Evolutionary conservation across 208 protist genomes (phyloP), one percentile per base, ranked within the genome.

Genomic region (Plasmodiophora brassicae): DNA sequence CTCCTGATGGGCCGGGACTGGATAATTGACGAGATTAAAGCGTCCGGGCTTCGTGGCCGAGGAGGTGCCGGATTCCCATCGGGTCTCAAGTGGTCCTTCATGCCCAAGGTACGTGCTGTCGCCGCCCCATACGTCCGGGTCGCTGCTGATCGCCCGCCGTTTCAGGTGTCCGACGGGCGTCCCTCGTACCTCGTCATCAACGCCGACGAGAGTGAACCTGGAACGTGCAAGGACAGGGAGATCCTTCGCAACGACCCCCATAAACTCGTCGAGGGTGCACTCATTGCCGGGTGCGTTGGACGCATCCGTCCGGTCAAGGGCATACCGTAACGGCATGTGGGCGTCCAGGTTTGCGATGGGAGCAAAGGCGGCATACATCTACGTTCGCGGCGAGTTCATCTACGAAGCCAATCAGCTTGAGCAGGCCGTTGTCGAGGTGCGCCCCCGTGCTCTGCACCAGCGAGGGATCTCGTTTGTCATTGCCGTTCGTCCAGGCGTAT

Each of bases 191-290:
- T 99, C 1, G 97, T 99, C 0, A 95, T 99, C 32, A 99, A 99
- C 93, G 97, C 97, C 41, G 98, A 99, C 94, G 98, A 99, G 90
- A 97, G 96, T 35, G 97, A 99, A 93, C 98, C 98, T 0, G 65
- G 65, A 78, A 99, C 98, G n/a, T 99, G 98, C 93, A 99, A 99
- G 91, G 98, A 99, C 89, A 93, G 98, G 32, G 97, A 99, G 91
- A 99, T 99, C 89, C 98, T 99, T 94, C 95, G 97, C 78, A 94
- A 99, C 85, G 98, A 99, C 88, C 98, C 98, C 71, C 98, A 99
- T 92, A 99, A 98, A 93, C 93, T 99, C 0, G 95, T 99, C 22
- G 97, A 99, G 91, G 97, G 98, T 38, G 95, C 96, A 72, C 93
- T 99, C n/a, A 89, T 99, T 32, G 97, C 97, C 41, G 97, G 96